Percentiles rank a stretch among this genome's conserved stretches.
Evolutionary conservation across 768 basidiomycete species (phyloP).

Genomic region (Termitomyces sp.): DNA sequence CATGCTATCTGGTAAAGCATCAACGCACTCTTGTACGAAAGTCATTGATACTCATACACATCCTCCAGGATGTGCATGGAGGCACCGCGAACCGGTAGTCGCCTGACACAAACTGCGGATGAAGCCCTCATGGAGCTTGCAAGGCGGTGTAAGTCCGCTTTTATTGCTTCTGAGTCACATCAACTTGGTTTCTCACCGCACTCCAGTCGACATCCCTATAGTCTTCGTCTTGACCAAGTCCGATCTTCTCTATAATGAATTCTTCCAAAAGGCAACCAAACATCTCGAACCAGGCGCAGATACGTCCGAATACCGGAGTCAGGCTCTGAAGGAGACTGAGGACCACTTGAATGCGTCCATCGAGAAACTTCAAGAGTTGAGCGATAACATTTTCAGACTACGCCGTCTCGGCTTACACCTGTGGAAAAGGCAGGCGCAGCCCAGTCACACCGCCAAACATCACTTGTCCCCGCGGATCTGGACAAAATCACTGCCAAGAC

Average conservation of each 20-base stretch:
- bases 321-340: background rate
- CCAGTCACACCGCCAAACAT: background rate
- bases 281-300: too few relatives aligned
- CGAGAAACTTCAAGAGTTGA: background rate
- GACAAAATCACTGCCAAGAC: background rate
- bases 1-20: background rate
- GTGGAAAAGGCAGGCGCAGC: background rate
- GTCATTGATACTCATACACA: background rate
- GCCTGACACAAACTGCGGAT: background rate
- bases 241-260: background rate
- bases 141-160: background rate
- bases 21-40: background rate
- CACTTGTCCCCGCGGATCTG: background rate
- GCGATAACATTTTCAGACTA: background rate
- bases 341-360: background rate
- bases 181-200: background rate
- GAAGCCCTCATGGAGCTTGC: background rate
- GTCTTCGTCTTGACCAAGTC: background rate
- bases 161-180: background rate
- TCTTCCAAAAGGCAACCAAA: background rate
- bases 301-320: background rate
- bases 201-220: background rate
- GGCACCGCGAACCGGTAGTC: background rate
- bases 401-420: too few relatives aligned
- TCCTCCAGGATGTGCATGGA: background rate